Base-by-base conservation (phyloP, 23 red algal species). In the Gracilaria gracilis region DNA sequence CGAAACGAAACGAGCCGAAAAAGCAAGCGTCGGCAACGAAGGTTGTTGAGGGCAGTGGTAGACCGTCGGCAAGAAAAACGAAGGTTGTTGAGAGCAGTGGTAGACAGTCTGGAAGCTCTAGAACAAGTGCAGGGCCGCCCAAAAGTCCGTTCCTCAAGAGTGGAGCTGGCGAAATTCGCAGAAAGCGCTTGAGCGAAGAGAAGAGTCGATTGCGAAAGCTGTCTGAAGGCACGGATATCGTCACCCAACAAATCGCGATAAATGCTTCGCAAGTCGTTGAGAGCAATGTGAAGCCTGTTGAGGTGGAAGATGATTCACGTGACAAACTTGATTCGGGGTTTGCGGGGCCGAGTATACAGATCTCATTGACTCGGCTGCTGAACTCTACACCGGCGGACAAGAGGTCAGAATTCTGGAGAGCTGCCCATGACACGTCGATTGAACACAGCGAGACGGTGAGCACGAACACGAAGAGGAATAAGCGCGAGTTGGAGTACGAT, bases 121-220 rank as follows among this genome's bases (percentile, higher is more conserved):
- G 42, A 7, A 11, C 4, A 46, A 11, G 5, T 46, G 42, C 42
- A 4, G 42, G 42, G 42, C 42, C 59, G 4, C 27, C 59, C 2
- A 62, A 62, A 29, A 29, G 59, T 29, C 0, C 59, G 59, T 62
- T 62, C 27, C 59, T 62, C 24, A 62, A 31, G 27, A 62, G 59
- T 19, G 59, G 59, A 5, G 59, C 59, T 2, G 59, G 59, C 24
- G 59, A 62, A 29, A 9, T 9, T 62, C 59, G 59, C 59, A 62
- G 59, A 62, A 62, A 62, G 59, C 59, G 59, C 11, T 14, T 62
- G 24, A 62, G 59, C 59, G 59, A 62, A 29, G 59, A 62, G 24
- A 62, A 62, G 59, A 62, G 24, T 31, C 59, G 59, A 31, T 16
- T 24, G 59, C 59, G 59, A 6, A 62, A 62, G 59, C 11, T 29